phyloP scores from a whole-genome alignment of 345 rosid genomes.

The Conringia planisiliqua region DNA sequence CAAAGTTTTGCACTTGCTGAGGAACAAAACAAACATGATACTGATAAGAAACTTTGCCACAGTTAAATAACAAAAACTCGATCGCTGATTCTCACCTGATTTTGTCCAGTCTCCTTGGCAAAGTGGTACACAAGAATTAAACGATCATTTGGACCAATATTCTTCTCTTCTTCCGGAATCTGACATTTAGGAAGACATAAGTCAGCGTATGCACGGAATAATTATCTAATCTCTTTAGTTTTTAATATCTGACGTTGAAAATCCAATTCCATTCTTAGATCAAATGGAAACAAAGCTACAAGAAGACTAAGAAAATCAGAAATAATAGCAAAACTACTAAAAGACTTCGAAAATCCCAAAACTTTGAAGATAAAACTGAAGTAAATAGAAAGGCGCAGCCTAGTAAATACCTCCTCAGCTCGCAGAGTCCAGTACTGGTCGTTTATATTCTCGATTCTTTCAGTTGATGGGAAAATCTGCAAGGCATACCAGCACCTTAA shows the following conservation, averaged over 20 bases:
- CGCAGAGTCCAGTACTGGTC: conserved; percentile 96
- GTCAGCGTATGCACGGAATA: neutral
- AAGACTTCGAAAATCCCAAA: neutral
- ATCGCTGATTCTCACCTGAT: conserved; percentile 48
- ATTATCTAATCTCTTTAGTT: neutral
- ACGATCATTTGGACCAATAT: conserved; percentile 86
- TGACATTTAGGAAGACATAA: conserved; percentile 23
- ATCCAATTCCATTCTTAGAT: neutral
- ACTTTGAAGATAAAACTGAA: neutral
- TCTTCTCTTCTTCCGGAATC: conserved; percentile 97
- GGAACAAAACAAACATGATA: conserved; percentile 21
- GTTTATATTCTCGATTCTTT: conserved; percentile 91
- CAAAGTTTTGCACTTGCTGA: conserved; percentile 92
- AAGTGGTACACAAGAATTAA: conserved; percentile 93
- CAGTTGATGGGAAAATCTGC: conserved; percentile 84
- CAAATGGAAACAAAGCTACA: neutral
- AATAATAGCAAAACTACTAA: neutral
- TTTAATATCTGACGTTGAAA: neutral
- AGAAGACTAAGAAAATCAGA: neutral
- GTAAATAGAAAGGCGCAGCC: neutral
- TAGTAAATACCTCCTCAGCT: conserved; percentile 79
- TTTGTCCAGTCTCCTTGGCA: conserved; percentile 74
- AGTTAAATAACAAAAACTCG: neutral
- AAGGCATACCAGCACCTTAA: neutral
- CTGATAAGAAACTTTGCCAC: neutral